Conservation (phyloP, 331 rosid genomes). For the Malus hybrid region DNA sequence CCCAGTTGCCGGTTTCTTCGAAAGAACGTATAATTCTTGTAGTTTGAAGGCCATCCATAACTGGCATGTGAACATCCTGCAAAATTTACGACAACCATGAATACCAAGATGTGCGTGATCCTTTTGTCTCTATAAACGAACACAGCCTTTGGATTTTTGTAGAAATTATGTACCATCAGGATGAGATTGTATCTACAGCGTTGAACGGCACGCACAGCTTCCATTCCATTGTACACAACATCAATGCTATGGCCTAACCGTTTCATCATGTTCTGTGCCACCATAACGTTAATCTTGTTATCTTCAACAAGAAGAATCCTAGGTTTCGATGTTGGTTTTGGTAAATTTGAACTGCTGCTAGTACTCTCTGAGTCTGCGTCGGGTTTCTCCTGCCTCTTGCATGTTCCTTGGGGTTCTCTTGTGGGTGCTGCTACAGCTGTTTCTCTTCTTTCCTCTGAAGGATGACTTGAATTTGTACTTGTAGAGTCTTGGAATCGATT, state of each 20-base stretch:
- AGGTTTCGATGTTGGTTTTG: conserved; percentile 32
- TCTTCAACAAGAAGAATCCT: conserved; percentile 93
- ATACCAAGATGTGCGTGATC: not conserved
- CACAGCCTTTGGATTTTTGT: not conserved
- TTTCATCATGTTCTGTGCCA: conserved; percentile 88
- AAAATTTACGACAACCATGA: conserved; percentile 1
- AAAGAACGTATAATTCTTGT: conserved; percentile 78
- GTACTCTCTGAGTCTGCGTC: conserved; percentile 18
- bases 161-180: conserved; percentile 56
- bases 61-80: conserved; percentile 92
- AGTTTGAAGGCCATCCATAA: conserved; percentile 91
- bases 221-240: conserved; percentile 84
- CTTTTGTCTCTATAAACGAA: not conserved
- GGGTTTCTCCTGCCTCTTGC: conserved; percentile 34
- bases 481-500: conserved; percentile 23
- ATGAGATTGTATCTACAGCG: conserved; percentile 50
- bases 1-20: conserved; percentile 89
- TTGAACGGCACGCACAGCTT: conserved; percentile 75
- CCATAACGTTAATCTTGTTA: conserved; percentile 90
- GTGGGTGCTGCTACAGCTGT: conserved; percentile 18
- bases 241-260: conserved; percentile 73
- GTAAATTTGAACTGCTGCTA: conserved; percentile 22
- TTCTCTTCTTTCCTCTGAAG: conserved; percentile 20
- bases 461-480: conserved; percentile 20
- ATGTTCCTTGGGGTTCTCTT: conserved; percentile 25